Percentiles rank a stretch among this genome's conserved stretches.
phyloP scores from a whole-genome alignment of 768 basidiomycete genomes.

The Pulveroboletus frians region DNA sequence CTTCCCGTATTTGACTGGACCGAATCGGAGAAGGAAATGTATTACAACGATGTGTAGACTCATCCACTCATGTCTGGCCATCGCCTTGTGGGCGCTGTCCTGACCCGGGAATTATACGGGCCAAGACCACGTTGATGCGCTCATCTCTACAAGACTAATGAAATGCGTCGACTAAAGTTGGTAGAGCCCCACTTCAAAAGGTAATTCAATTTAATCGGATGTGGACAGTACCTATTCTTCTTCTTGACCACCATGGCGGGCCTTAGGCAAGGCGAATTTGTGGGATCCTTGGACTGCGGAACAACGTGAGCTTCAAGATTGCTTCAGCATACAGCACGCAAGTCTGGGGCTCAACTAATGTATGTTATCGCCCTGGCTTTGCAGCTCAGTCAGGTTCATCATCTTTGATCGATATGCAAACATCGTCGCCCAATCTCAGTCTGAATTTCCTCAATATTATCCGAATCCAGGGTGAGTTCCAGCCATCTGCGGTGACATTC shows the following conservation, averaged over 20 bases:
- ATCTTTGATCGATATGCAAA: slow-evolving; percentile 84
- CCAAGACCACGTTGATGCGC: background rate
- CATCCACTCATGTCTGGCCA: background rate
- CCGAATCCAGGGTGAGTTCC: slow-evolving; percentile 69
- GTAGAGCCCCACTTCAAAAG: slow-evolving; percentile 6
- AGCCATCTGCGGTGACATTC: background rate
- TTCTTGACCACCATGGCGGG: slow-evolving; percentile 24
- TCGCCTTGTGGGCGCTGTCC: background rate
- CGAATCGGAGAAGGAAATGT: slow-evolving; percentile 41
- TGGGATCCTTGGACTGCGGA: slow-evolving; percentile 91
- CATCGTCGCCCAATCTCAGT: slow-evolving; percentile 83
- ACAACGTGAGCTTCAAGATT: slow-evolving; percentile 65
- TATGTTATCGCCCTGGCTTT: background rate
- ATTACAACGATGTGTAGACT: slow-evolving; percentile 8
- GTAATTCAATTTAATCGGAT: slow-evolving; percentile 1
- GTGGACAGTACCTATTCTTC: background rate
- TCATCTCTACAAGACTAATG: too few species aligned
- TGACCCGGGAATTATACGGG: background rate
- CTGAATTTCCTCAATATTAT: slow-evolving; percentile 93
- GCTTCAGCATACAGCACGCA: background rate
- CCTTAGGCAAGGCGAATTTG: slow-evolving; percentile 70
- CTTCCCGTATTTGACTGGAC: slow-evolving; percentile 68
- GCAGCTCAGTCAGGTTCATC: slow-evolving; percentile 86
- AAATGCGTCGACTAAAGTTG: too few species aligned
- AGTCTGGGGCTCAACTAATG: slow-evolving; percentile 1